Conservation (phyloP, 1,139 yeast genomes). For the Geotrichum candidum region DNA sequence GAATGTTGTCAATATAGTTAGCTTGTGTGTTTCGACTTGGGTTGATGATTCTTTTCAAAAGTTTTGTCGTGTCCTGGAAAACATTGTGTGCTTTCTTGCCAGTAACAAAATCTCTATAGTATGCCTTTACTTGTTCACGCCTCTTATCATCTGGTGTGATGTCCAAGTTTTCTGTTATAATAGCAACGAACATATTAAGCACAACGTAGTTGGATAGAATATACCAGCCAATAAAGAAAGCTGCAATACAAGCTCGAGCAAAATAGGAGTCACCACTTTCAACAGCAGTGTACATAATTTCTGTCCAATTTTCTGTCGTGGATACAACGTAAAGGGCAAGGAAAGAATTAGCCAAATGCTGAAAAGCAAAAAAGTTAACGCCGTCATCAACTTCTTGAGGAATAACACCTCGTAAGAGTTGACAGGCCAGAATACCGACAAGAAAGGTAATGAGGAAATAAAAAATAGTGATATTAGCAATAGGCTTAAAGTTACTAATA, state of each 20-base stretch:
- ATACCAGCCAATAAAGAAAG: slow-evolving; percentile 74
- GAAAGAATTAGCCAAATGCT: slow-evolving; percentile 67
- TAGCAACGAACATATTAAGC: slow-evolving; percentile 85
- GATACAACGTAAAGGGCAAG: slow-evolving; percentile 74
- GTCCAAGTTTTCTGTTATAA: slow-evolving; percentile 75
- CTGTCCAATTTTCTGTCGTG: slow-evolving; percentile 91
- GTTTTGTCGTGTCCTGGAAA: slow-evolving; percentile 2
- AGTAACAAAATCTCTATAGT: neutral
- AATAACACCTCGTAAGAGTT: slow-evolving; percentile 69
- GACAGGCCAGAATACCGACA: slow-evolving; percentile 57
- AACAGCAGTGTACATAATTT: slow-evolving; percentile 41
- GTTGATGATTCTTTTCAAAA: neutral
- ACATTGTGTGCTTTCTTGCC: slow-evolving; percentile 3
- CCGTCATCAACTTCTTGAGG: slow-evolving; percentile 38
- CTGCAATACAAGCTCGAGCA: slow-evolving; percentile 38
- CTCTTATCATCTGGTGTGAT: slow-evolving; percentile 69
- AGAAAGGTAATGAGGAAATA: slow-evolving; percentile 59
- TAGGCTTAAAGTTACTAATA: slow-evolving; percentile 57
- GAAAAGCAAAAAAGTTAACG: slow-evolving; percentile 41
- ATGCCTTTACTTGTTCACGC: slow-evolving; percentile 50
- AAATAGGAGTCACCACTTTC: slow-evolving; percentile 26
- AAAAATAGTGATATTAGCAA: slow-evolving; percentile 68
- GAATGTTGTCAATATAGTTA: neutral
- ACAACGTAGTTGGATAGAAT: slow-evolving; percentile 73
- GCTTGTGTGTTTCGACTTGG: neutral